Evolutionary conservation across 768 basidiomycete species (phyloP), one percentile per base, ranked within the genome.

Genomic region (Epithele typhae): DNA sequence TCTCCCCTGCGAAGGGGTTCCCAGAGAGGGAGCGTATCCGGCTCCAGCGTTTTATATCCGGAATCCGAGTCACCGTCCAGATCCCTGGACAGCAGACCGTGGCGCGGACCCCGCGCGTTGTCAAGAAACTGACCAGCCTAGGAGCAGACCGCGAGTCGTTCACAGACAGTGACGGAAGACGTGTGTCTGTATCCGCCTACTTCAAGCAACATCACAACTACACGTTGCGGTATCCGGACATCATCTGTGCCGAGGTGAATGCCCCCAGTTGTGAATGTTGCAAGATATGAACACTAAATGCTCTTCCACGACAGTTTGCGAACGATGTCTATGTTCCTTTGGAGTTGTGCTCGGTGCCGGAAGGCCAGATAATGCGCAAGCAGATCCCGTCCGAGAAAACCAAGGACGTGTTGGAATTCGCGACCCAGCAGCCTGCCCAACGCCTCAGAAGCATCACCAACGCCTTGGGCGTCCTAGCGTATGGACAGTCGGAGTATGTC

Each of bases 361-460:
- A 70, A 0, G 87, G 86, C 0, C 87, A 90, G 55, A 77, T 87
- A 32, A 80, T 85, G 73, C 73, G 79, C 34, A 86, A 83, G 53
- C 80, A 85, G 40, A 68, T 91, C 0, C 84, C 86, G 0, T 68
- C 79, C 0, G 82, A 87, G 36, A 81, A 81, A 56, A 81, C 81
- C 0, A 76, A 73, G 41, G 70, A 74, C 1, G 74, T 89, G 3
- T 69, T 88, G 0, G 71, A 72, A 0, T 89, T 90, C 50, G 75
- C 87, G 0, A 85, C 82, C 0, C 81, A 78, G 68, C 75, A 61
- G 35, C 87, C 87, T 0, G 46, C 55, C 0, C 78, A 82, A 0
- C 76, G 84, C 9, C 70, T 89, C 7, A 59, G 54, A 1, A 76
- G 74, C 47, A 86, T 88, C 39, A 52, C 43, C 1, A 60, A 72